Base-by-base conservation (phyloP, 2,329 filamentous ascomycete genomes). In the Keithomyces neogunnii region DNA sequence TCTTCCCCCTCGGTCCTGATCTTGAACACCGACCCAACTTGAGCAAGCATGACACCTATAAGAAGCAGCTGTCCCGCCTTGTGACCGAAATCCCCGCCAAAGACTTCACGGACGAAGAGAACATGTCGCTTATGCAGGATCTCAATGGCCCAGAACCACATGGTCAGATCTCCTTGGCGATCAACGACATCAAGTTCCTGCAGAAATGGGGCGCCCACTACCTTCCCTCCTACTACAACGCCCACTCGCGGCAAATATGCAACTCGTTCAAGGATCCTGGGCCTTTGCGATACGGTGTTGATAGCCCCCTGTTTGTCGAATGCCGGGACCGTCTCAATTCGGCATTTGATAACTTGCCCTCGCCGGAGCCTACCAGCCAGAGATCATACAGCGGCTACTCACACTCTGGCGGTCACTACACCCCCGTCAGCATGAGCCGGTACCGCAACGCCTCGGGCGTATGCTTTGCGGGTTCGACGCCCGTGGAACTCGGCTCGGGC, bases 181-280 rank as follows among this genome's bases (percentile, higher is more conserved):
- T 82, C 2, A 62, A 64, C 2, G 59, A 57, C 0, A 19, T 51
- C 0, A 53, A 59, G 0, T 73, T 73, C 57, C 80, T 74, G 56
- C 3, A 38, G 2, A 70, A 64, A 61, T 85, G 81, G 81, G 80
- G 80, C 6, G 59, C 61, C 4, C 80, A 84, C 61, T 85, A 79
- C 60, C 71, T 84, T 5, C 75, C 74, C 0, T 78, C 76, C 5
- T 67, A 83, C 2, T 73, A 76, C 30, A 72, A 75, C 53, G 80
- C 80, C 0, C 78, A 85, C 56, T 67, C 70, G 1, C 70, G 73
- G 29, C 81, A 84, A 62, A 64, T 76, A 8, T 82, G 80, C 67
- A 82, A 81, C 60, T 77, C 75, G 0, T 84, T 83, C 72, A 82
- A 82, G 59, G 81, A 84, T 53, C 67, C 74, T 0, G 81, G 81